A percentile compares a stretch with the other conserved stretches of the same genome.
These are phyloP conservation scores for Porphyrellus cyaneotinctus DNA, from an alignment of 768 basidiomycete species.

Conservation along the genomic window DNA sequence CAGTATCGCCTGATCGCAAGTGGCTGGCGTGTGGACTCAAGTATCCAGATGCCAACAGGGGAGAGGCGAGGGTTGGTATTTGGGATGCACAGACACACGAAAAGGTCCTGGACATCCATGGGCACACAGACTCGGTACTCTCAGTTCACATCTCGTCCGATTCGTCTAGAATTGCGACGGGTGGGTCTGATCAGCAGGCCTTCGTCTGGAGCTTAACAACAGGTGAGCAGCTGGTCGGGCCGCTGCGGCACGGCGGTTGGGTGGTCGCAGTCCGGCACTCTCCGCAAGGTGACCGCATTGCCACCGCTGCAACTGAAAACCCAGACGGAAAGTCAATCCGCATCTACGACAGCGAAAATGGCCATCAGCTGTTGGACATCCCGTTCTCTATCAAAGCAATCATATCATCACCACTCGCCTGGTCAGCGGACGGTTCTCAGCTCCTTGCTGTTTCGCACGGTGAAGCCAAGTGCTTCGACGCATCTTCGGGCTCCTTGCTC, in stretches of 20 bases:
- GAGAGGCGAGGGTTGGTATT: not conserved
- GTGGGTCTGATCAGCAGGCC: not conserved
- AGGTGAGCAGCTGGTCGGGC: not conserved
- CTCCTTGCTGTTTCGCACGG: not conserved
- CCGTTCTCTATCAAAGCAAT: not conserved
- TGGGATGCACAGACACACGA: not conserved
- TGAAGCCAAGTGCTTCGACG: not conserved
- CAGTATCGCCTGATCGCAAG: not conserved
- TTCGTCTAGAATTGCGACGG: not conserved
- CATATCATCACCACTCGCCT: not conserved
- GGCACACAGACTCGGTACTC: not conserved
- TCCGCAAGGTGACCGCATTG: not conserved
- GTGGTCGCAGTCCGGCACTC: conserved; percentile 5
- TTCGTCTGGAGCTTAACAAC: not conserved
- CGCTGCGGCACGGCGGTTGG: not conserved
- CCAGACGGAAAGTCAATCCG: not conserved
- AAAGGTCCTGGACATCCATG: not conserved
- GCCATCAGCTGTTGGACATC: not conserved
- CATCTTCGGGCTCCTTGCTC: not conserved
- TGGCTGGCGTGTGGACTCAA: conserved; percentile 2
- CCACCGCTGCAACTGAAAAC: not conserved
- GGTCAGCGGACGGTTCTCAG: not conserved
- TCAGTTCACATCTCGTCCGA: not conserved
- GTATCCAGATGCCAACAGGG: not conserved
- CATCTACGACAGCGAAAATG: not conserved